A percentile compares a stretch with the other conserved stretches of the same genome.
These are phyloP conservation scores for Mycena maculata DNA, from an alignment of 768 basidiomycete genomes.

Conservation along the genomic window DNA sequence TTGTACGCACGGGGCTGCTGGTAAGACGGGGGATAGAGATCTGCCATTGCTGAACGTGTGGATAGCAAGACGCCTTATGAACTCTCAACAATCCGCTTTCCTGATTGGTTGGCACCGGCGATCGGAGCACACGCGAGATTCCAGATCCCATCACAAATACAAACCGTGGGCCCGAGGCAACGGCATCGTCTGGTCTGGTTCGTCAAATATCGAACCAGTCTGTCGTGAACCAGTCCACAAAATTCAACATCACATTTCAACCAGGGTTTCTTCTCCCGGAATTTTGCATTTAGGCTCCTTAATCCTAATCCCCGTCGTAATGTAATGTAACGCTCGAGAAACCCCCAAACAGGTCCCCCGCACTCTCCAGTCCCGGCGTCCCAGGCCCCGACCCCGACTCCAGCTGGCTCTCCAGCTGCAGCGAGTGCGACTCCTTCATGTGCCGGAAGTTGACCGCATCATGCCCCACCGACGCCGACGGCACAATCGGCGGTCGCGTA, in stretches of 20 bases:
- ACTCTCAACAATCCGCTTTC: background rate
- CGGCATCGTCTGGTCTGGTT: background rate
- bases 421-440: constrained; percentile 89
- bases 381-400: too few species aligned
- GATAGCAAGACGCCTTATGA: constrained; percentile 30
- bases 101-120: constrained; percentile 18
- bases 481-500: constrained; percentile 91
- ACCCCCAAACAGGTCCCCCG: constrained; percentile 82
- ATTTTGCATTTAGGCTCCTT: too few species aligned
- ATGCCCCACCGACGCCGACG: constrained; percentile 77
- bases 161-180: constrained; percentile 12
- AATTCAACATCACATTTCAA: background rate
- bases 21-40: constrained; percentile 59
- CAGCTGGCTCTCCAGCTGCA: constrained; percentile 80
- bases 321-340: constrained; percentile 93
- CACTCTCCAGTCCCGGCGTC: constrained; percentile 51
- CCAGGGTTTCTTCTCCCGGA: too few species aligned
- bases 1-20: constrained; percentile 32
- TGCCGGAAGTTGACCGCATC: constrained; percentile 93
- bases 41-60: constrained; percentile 58
- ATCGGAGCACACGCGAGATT: constrained; percentile 14
- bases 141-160: constrained; percentile 4
- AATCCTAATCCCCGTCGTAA: constrained; percentile 77
- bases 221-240: too few species aligned
- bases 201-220: background rate